A percentile compares a stretch with the other conserved stretches of the same genome.
These are phyloP conservation scores for Ehretia macrophylla DNA, from an alignment of 257 asterid species.

Conservation along the genomic window DNA sequence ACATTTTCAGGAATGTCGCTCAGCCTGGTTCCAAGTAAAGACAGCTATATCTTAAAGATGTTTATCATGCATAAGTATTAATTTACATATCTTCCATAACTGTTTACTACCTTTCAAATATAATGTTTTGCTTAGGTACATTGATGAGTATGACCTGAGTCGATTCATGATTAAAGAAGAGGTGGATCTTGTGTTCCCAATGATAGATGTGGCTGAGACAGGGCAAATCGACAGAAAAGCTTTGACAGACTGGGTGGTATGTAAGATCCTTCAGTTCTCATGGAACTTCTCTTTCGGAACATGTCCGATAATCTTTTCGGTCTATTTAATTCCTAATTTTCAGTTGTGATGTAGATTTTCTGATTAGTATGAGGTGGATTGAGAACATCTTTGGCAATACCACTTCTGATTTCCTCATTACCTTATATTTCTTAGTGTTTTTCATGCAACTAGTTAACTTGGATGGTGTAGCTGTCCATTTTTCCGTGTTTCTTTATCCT, in stretches of 20 bases:
- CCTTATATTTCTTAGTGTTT: no score
- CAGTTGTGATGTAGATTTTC: not conserved
- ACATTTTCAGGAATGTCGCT: conserved; percentile 75
- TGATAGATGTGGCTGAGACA: conserved; percentile 62
- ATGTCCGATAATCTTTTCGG: not conserved
- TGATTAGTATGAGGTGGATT: no score
- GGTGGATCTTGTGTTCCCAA: conserved; percentile 71
- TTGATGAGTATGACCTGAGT: conserved; percentile 61
- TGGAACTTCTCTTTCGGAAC: not conserved
- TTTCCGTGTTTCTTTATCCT: no score
- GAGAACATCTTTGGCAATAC: no score
- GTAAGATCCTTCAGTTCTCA: conserved; percentile 1
- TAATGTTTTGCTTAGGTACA: conserved; percentile 35
- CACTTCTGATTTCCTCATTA: no score
- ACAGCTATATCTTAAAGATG: not conserved
- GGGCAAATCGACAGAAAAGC: conserved; percentile 59
- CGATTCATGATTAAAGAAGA: conserved; percentile 89
- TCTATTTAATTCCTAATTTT: not conserved
- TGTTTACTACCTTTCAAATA: not conserved
- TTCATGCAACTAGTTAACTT: no score
- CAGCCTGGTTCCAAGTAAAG: conserved; percentile 71
- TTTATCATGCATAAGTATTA: not conserved
- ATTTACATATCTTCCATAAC: not conserved
- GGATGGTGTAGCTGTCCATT: no score
- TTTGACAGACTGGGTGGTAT: conserved; percentile 81